Evolutionary conservation across 768 basidiomycete genomes (phyloP), one percentile per base, ranked within the genome.

Genomic region (Lactifluus rugatus): DNA sequence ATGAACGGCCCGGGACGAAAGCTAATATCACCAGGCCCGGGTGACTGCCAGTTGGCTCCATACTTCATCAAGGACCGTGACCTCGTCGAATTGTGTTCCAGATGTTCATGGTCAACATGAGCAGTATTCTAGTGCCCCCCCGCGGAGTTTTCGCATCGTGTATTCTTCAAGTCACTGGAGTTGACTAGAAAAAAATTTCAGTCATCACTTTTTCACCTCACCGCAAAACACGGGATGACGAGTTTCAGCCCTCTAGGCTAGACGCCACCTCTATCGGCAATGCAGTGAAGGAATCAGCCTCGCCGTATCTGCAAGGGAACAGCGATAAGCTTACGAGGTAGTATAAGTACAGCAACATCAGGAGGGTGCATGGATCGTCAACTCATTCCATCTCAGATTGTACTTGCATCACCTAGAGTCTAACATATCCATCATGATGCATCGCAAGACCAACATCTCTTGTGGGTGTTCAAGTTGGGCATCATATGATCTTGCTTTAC

Each of bases 371-470:
- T 3, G 28, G 28, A 31, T 31, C 28, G 28, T 31, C 28, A 31
- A 31, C 28, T 31, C 5, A 31, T 21, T n/a, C 28, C n/a, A 31
- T 46, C 51, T 45, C 26, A 36, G 42, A 49, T 36, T 28, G 28
- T 41, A 41, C 11, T 26, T 25, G 21, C 19, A 44, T n/a, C 42
- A 44, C 17, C 17, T 10, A 36, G 19, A 6, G 19, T n/a, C 28
- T 45, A 45, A 34, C 21, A 19, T 8, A 44, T 6, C 17, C 25
- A 28, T 25, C 26, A 62, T n/a, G n/a, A n/a, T 62, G 61, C 54
- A 51, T 44, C 52, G 47, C 8, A 46, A 31, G 21, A 62, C 61
- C n/a, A 62, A 62, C 58, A 28, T 62, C 34, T 52, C 61, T 5
- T 62, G 61, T 62, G 9, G 14, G 61, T 60, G 13, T 9, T 2